Conservation (phyloP, 176 grass and related monocot genomes). For the Dactylis glomerata region DNA sequence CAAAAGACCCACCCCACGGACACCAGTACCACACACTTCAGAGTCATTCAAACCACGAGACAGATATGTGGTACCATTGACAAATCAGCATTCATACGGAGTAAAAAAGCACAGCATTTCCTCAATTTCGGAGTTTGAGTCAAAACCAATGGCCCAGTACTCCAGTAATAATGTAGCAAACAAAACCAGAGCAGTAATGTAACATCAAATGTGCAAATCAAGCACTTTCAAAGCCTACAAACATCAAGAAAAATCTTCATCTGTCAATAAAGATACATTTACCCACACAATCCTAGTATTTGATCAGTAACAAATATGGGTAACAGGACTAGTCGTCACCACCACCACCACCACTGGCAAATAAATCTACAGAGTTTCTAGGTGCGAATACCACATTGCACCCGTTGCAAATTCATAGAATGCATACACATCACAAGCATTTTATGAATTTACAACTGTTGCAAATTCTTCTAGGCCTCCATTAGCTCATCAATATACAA, state of each 20-base stretch:
- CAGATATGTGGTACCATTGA: not conserved
- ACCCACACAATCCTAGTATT: constrained; percentile 6
- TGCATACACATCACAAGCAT: constrained; percentile 18
- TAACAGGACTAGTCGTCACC: not conserved
- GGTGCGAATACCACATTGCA: not conserved
- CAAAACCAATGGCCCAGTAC: not conserved
- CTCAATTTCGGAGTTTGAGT: not conserved
- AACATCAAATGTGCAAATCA: not conserved
- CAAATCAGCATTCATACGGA: constrained; percentile 11
- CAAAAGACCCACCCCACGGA: constrained; percentile 10
- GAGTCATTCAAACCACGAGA: constrained; percentile 22
- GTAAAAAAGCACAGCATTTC: not conserved
- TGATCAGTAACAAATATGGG: constrained; percentile 26
- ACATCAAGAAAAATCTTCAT: not conserved
- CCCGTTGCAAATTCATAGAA: too few relatives aligned
- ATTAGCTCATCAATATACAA: constrained; percentile 43
- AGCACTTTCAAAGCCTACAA: not conserved
- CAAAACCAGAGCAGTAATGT: not conserved
- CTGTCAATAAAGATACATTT: constrained; percentile 11
- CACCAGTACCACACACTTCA: constrained; percentile 9
- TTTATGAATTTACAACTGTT: not conserved
- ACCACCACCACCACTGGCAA: not conserved
- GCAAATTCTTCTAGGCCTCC: not conserved
- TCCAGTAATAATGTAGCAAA: not conserved
- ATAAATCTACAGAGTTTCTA: constrained; percentile 5